These are phyloP conservation scores for Xylariaceae sp. DNA, from an alignment of 2,329 filamentous ascomycete genomes.

Conservation along the genomic window DNA sequence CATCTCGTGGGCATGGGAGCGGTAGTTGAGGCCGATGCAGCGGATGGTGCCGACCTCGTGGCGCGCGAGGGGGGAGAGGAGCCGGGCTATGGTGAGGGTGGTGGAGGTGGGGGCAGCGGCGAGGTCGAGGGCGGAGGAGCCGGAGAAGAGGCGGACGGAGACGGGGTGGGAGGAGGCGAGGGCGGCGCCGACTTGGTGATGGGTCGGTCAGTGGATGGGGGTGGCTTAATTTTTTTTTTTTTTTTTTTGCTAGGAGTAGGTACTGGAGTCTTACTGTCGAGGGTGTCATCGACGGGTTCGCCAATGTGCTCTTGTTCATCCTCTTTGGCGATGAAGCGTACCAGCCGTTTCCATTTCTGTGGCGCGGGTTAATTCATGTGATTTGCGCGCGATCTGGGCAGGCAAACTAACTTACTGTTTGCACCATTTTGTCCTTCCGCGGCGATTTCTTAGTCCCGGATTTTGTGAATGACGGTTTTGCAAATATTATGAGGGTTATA, in stretches of 20 bases:
- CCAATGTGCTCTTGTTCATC: slow-evolving; percentile 5
- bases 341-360: slow-evolving; percentile 7
- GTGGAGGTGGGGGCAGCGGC: neutral
- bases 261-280: slow-evolving; percentile 3
- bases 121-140: slow-evolving; percentile 3
- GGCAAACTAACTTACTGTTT: neutral
- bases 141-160: slow-evolving; percentile 1
- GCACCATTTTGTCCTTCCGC: neutral
- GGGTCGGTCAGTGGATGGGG: neutral
- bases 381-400: neutral
- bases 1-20: slow-evolving; percentile 35
- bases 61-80: slow-evolving; percentile 4
- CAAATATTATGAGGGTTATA: no score
- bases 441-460: no score
- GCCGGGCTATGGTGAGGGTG: slow-evolving; percentile 1
- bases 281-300: slow-evolving; percentile 5
- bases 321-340: slow-evolving; percentile 8
- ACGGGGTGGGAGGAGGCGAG: slow-evolving; percentile 4
- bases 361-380: neutral
- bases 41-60: slow-evolving; percentile 7
- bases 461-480: no score
- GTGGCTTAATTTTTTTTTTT: no score
- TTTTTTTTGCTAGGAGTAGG: no score
- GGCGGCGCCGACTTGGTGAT: slow-evolving; percentile 5
- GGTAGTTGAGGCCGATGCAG: slow-evolving; percentile 28